Evolutionary conservation across 176 grass and related monocot genomes (phyloP).

Genomic region (Calamus simplicifolius): DNA sequence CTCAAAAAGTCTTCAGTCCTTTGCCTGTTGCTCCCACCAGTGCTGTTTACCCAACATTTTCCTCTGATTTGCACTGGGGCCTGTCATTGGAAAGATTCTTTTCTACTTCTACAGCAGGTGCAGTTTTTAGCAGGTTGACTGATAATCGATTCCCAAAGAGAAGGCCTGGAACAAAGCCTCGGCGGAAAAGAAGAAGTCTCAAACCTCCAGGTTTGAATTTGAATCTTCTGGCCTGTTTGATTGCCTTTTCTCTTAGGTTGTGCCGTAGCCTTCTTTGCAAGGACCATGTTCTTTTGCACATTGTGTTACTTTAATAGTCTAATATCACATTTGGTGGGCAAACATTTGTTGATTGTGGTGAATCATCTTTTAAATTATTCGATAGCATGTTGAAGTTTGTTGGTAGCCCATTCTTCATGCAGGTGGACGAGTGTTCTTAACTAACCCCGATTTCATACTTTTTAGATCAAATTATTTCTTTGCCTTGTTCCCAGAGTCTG

Average conservation of each 20-base stretch:
- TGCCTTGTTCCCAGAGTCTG: too few relatives aligned
- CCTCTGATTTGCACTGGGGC: too few relatives aligned
- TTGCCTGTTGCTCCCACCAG: too few relatives aligned
- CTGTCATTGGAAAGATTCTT: background rate
- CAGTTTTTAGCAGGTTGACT: slow-evolving; percentile 40
- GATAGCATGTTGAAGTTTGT: too few relatives aligned
- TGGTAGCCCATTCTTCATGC: too few relatives aligned
- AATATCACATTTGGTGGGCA: background rate
- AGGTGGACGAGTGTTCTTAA: too few relatives aligned
- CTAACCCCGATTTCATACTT: too few relatives aligned
- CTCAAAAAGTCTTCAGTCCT: too few relatives aligned
- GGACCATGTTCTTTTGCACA: background rate
- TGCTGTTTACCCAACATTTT: too few relatives aligned
- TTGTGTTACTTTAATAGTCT: background rate
- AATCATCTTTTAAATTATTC: too few relatives aligned
- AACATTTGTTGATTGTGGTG: too few relatives aligned
- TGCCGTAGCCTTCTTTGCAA: background rate
- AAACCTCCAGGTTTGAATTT: slow-evolving; percentile 47
- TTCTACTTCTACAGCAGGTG: slow-evolving; percentile 4
- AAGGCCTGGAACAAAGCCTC: slow-evolving; percentile 51
- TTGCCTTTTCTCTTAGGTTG: background rate
- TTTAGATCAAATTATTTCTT: too few relatives aligned
- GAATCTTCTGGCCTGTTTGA: background rate
- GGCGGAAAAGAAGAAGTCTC: slow-evolving; percentile 70
- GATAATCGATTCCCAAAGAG: slow-evolving; percentile 62